Percentiles rank a stretch among this genome's conserved stretches.
phyloP scores from a whole-genome alignment of 495 filamentous ascomycete genomes.

The Pyrenula aspistea region DNA sequence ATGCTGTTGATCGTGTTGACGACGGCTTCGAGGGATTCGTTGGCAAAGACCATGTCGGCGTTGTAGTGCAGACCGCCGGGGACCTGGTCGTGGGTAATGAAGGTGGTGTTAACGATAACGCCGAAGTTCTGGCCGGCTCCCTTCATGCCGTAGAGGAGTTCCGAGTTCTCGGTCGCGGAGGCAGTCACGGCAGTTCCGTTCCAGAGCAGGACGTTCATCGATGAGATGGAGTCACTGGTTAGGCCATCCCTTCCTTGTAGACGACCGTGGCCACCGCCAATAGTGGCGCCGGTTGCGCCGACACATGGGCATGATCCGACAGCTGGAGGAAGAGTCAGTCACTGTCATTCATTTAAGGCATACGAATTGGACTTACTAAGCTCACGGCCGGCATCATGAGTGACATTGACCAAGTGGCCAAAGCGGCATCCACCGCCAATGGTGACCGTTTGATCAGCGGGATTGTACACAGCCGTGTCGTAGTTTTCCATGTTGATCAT shows the following conservation, averaged over 20 bases:
- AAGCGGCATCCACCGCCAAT: constrained; percentile 12
- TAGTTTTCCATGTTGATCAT: constrained; percentile 21
- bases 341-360: background rate
- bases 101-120: constrained; percentile 27
- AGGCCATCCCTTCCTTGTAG: constrained; percentile 24
- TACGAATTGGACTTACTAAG: constrained; percentile 13
- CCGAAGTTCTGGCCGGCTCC: constrained; percentile 41
- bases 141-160: constrained; percentile 31
- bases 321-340: background rate
- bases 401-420: constrained; percentile 10
- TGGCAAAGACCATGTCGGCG: background rate
- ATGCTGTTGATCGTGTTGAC: background rate
- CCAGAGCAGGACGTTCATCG: constrained; percentile 18
- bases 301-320: constrained; percentile 16
- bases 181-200: constrained; percentile 17
- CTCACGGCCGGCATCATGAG: constrained; percentile 15
- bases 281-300: constrained; percentile 19
- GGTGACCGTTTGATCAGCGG: constrained; percentile 5
- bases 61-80: background rate
- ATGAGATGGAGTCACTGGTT: constrained; percentile 19
- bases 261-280: constrained; percentile 28
- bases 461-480: constrained; percentile 9
- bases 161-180: constrained; percentile 19
- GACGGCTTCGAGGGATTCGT: background rate
- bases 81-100: constrained; percentile 11